A percentile compares a stretch with the other conserved stretches of the same genome.
phyloP scores from a whole-genome alignment of 2,329 filamentous ascomycete species.

The Spiromastix sp. region DNA sequence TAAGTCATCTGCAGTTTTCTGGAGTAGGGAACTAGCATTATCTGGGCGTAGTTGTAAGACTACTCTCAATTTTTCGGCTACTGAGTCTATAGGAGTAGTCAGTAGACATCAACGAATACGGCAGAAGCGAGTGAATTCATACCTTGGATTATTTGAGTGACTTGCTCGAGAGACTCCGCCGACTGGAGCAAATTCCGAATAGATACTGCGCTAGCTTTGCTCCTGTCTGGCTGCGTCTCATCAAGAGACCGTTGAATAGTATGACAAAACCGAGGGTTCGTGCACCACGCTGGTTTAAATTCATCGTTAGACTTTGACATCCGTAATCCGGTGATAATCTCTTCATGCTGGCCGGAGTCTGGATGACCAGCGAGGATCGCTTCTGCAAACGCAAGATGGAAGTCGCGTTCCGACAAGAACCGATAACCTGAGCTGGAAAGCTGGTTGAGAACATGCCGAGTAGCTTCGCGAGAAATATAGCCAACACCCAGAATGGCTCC shows the following conservation, averaged over 20 bases:
- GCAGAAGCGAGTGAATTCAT: no score
- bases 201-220: not conserved
- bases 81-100: not conserved
- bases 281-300: constrained; percentile 31
- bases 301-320: constrained; percentile 8
- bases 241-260: constrained; percentile 1
- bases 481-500: constrained; percentile 23
- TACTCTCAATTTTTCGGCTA: constrained; percentile 1
- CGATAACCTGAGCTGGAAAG: constrained; percentile 24
- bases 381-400: constrained; percentile 43
- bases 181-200: constrained; percentile 1
- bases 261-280: constrained; percentile 36
- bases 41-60: constrained; percentile 1
- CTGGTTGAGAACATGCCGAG: constrained; percentile 1
- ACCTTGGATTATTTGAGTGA: constrained; percentile 5
- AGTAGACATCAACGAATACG: no score
- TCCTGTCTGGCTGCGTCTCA: not conserved
- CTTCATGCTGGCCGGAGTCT: constrained; percentile 5
- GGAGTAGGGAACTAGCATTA: not conserved
- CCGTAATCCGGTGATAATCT: constrained; percentile 6
- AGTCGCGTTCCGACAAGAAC: constrained; percentile 39
- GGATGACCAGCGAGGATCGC: constrained; percentile 35
- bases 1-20: constrained; percentile 14
- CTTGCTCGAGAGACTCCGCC: not conserved
- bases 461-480: constrained; percentile 9